Percentiles rank a stretch among this genome's conserved stretches.
Conservation (phyloP, 306 rosid genomes). For the Sicyos baderoa region DNA sequence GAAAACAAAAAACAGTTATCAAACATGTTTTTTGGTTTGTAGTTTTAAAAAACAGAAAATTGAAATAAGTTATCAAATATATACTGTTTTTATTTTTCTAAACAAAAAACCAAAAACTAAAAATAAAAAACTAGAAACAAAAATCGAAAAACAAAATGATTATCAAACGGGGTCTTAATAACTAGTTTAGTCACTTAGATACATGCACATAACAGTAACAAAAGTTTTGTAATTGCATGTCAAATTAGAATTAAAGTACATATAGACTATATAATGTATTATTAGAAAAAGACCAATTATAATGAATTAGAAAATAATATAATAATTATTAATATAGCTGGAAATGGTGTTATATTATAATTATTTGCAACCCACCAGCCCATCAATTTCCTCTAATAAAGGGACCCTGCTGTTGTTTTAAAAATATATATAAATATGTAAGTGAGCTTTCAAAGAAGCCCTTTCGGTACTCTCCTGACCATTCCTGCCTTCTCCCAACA, state of each 20-base stretch:
- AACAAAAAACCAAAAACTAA: too few species aligned
- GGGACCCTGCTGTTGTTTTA: constrained; percentile 21
- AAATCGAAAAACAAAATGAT: too few species aligned
- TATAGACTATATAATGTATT: too few species aligned
- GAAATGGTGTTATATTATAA: constrained; percentile 11
- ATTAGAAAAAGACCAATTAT: not conserved
- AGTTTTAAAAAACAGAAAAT: too few species aligned
- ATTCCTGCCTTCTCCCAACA: constrained; percentile 6
- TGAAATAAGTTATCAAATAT: too few species aligned
- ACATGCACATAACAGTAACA: not conserved
- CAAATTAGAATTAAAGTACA: not conserved
- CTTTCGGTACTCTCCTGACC: constrained; percentile 13
- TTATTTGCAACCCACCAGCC: constrained; percentile 26
- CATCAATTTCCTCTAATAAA: constrained; percentile 11
- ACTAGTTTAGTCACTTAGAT: too few species aligned
- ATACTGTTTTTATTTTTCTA: too few species aligned
- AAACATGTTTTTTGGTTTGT: too few species aligned
- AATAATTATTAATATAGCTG: constrained; percentile 5
- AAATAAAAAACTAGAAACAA: too few species aligned
- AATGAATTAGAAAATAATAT: not conserved
- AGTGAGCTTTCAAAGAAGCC: not conserved
- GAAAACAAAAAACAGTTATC: too few species aligned
- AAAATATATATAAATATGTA: not conserved
- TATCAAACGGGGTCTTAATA: too few species aligned
- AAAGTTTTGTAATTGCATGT: not conserved